Evolutionary conservation across 257 asterid species (phyloP).

Genomic region (Ocimum tenuiflorum): DNA sequence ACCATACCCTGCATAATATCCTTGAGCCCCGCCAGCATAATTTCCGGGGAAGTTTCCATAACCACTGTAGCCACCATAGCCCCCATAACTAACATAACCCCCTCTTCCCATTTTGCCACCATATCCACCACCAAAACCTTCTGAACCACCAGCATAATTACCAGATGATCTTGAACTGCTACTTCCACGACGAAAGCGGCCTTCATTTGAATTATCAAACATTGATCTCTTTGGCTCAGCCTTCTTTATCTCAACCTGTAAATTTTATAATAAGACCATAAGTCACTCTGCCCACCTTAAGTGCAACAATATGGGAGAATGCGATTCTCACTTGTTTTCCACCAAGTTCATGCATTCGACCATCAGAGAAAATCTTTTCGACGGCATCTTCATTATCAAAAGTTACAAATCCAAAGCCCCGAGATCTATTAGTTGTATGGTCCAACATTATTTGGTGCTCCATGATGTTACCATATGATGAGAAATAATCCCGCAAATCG

Average conservation of each 20-base stretch:
- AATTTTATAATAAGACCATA: constrained; percentile 2
- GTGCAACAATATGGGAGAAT: too few relatives aligned
- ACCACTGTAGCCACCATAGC: constrained; percentile 53
- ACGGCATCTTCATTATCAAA: constrained; percentile 84
- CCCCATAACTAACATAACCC: constrained; percentile 46
- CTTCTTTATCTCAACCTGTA: constrained; percentile 81
- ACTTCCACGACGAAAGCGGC: constrained; percentile 54
- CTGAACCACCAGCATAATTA: constrained; percentile 43
- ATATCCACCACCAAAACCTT: constrained; percentile 59
- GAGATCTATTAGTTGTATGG: constrained; percentile 76
- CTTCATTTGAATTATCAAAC: constrained; percentile 44
- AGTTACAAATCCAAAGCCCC: constrained; percentile 95
- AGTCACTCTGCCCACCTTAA: neutral
- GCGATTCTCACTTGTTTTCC: constrained; percentile 99
- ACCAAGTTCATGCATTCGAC: constrained; percentile 84
- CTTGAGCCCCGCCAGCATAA: constrained; percentile 58
- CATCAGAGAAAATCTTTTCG: constrained; percentile 71
- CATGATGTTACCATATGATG: constrained; percentile 65
- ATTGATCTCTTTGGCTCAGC: constrained; percentile 90
- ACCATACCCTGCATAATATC: constrained; percentile 73
- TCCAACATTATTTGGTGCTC: constrained; percentile 96
- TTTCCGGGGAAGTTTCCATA: constrained; percentile 60
- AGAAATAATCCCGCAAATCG: constrained; percentile 78
- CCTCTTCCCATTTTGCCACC: constrained; percentile 56
- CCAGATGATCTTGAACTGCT: constrained; percentile 50